Evolutionary conservation across 495 filamentous ascomycete species (phyloP), one percentile per base, ranked within the genome.

Genomic region (Xylaria sp.): DNA sequence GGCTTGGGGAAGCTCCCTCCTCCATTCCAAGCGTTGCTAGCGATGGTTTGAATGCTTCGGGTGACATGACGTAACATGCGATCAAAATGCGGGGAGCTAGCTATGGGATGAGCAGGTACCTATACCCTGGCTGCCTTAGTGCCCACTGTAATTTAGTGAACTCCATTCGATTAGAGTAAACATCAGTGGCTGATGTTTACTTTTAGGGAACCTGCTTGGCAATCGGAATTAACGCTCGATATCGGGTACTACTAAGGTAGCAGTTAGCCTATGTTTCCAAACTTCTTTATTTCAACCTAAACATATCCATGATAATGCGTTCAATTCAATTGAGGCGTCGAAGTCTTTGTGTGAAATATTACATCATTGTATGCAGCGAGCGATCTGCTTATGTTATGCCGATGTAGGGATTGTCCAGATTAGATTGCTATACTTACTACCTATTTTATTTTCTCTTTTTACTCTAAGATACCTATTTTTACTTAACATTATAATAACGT

Each of bases 11-110:
- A 21, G n/a, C n/a, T n/a, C n/a, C n/a, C 35, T 24, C n/a, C 24
- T 0, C 53, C 29, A 57, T 29, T 33, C 53, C 15, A 57, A 29
- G 58, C 35, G 58, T 26, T 24, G 58, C 58, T 24, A 41, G 33
- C 11, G 58, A 21, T 61, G 58, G 41, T 48, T 31, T n/a, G n/a
- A n/a, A n/a, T n/a, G n/a, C n/a, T n/a, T 26, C 31, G 35, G 61
- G 50, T 57, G 55, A 61, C 64, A 72, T 72, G 70, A 72, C 70
- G 70, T 72, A 72, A 62, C 64, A 8, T 48, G 69, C 64, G 15
- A 50, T 62, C 15, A 15, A 50, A 41, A 41, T 68, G 70, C 70
- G 70, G 70, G 70, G 70, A 68, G 66, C 35, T 48, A 68, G 33
- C 8, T 3, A 8, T 8, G 8, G 35, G 3, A 37, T 37, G 35